Evolutionary conservation across 805 yeast genomes (phyloP).

Genomic region (Metschnikowia cubensis): DNA sequence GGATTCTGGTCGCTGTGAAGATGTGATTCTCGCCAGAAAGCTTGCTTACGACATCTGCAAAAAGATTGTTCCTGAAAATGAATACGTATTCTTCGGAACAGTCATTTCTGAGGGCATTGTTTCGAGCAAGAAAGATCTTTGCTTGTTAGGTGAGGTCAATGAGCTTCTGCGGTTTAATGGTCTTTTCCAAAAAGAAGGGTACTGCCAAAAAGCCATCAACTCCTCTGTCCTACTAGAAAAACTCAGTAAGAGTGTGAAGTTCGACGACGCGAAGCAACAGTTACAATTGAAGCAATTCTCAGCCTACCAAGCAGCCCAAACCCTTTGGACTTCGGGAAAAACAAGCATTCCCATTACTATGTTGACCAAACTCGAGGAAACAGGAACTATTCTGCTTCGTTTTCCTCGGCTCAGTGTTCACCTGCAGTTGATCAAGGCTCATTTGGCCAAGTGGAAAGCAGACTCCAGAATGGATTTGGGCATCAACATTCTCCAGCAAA

Average conservation of each 20-base stretch:
- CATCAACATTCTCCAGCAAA: conserved; percentile 50
- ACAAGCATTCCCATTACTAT: conserved; percentile 53
- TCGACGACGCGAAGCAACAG: conserved; percentile 8
- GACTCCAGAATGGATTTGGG: conserved; percentile 68
- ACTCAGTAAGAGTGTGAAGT: conserved; percentile 21
- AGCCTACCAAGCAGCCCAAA: conserved; percentile 47
- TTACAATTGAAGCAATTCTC: conserved; percentile 12
- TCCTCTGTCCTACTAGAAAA: conserved; percentile 44
- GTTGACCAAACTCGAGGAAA: conserved; percentile 29
- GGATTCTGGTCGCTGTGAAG: conserved; percentile 6
- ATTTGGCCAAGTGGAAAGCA: conserved; percentile 67
- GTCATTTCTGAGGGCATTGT: too few relatives aligned
- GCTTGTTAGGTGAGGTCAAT: conserved; percentile 24
- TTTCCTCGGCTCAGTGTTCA: conserved; percentile 19
- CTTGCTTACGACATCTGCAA: conserved; percentile 29
- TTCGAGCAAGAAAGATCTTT: background rate
- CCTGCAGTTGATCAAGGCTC: conserved; percentile 27
- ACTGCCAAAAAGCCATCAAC: conserved; percentile 49
- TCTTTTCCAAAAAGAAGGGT: conserved; percentile 32
- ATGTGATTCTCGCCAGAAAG: conserved; percentile 41
- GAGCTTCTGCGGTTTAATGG: conserved; percentile 44
- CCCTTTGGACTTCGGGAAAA: conserved; percentile 64
- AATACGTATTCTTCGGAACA: background rate
- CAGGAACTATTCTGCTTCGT: conserved; percentile 15
- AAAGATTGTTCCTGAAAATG: background rate